These are phyloP conservation scores for Starmerella tilneyi DNA, from an alignment of 805 yeast species.

Conservation along the genomic window DNA sequence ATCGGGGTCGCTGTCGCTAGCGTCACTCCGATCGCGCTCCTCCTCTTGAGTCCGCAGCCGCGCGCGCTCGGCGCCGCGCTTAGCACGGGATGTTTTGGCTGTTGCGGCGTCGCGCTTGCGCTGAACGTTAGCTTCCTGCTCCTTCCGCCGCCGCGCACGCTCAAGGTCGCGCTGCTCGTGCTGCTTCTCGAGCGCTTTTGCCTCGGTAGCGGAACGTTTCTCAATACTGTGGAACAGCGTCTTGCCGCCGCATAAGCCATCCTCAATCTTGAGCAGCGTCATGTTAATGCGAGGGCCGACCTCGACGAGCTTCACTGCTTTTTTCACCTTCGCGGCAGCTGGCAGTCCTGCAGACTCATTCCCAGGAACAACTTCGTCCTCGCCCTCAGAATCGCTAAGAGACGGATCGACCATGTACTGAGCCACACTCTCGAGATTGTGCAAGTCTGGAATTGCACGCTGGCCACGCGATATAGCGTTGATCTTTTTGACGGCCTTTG, in stretches of 20 bases:
- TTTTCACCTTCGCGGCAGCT: conserved; percentile 38
- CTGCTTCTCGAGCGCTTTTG: conserved; percentile 49
- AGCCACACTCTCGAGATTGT: conserved; percentile 60
- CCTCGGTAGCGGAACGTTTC: conserved; percentile 53
- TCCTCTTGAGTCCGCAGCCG: conserved; percentile 14
- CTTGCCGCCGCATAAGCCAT: conserved; percentile 81
- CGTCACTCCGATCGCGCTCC: conserved; percentile 20
- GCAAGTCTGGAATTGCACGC: conserved; percentile 60
- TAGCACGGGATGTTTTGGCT: conserved; percentile 61
- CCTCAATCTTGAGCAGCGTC: conserved; percentile 76
- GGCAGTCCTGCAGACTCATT: conserved; percentile 21
- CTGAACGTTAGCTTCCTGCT: conserved; percentile 68
- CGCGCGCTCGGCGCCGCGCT: conserved; percentile 39
- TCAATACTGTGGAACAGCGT: conserved; percentile 71
- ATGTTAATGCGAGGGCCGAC: conserved; percentile 82
- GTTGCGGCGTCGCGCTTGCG: conserved; percentile 61
- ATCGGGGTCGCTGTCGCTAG: conserved; percentile 25
- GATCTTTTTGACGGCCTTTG: conserved; percentile 60
- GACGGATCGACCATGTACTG: conserved; percentile 74
- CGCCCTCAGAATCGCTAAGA: conserved; percentile 88
- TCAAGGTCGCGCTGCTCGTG: conserved; percentile 54
- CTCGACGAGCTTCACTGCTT: conserved; percentile 86
- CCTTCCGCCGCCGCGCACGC: conserved; percentile 61
- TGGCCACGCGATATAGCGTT: conserved; percentile 52
- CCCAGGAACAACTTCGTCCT: conserved; percentile 61